A percentile compares a stretch with the other conserved stretches of the same genome.
Conservation (phyloP, 768 basidiomycete species). For the Pulveroboletus sp. region DNA sequence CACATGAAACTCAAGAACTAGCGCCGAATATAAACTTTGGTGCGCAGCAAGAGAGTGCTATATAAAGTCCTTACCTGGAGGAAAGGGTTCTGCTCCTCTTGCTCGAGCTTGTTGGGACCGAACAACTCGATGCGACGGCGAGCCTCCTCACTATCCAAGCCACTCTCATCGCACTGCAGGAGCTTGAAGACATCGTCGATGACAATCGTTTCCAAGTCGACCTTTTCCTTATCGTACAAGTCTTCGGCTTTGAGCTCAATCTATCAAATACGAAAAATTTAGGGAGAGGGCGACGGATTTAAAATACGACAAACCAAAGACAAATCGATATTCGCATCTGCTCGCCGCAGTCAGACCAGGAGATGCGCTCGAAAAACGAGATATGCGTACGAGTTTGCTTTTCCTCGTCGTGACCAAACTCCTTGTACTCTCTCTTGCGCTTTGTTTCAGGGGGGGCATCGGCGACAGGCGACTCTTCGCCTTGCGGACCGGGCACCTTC, state of each 20-base stretch:
- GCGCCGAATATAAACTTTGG: not conserved
- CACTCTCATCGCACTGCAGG: constrained; percentile 82
- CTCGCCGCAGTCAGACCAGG: not conserved
- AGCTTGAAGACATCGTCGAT: constrained; percentile 97
- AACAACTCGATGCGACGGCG: constrained; percentile 83
- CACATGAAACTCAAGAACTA: constrained; percentile 98
- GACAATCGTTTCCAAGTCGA: constrained; percentile 94
- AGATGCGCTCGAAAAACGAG: not conserved
- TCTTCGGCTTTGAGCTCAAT: constrained; percentile 92
- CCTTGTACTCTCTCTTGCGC: constrained; percentile 84
- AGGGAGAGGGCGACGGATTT: not conserved
- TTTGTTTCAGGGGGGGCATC: constrained; percentile 30
- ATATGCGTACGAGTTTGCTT: constrained; percentile 58
- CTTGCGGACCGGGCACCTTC: constrained; percentile 63
- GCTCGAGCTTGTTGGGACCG: constrained; percentile 92
- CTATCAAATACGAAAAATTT: constrained; percentile 22
- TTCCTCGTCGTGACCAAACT: constrained; percentile 69
- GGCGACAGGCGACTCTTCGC: constrained; percentile 39
- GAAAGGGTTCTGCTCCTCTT: constrained; percentile 85
- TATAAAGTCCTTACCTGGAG: constrained; percentile 56
- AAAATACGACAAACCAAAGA: constrained; percentile 44
- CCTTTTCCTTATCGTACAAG: constrained; percentile 97
- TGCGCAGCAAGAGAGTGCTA: not conserved
- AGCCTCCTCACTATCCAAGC: constrained; percentile 74
- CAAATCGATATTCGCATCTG: constrained; percentile 89